Evolutionary conservation across 805 yeast species (phyloP), one percentile per base, ranked within the genome.

Genomic region (Zygotorulaspora chibaensis): DNA sequence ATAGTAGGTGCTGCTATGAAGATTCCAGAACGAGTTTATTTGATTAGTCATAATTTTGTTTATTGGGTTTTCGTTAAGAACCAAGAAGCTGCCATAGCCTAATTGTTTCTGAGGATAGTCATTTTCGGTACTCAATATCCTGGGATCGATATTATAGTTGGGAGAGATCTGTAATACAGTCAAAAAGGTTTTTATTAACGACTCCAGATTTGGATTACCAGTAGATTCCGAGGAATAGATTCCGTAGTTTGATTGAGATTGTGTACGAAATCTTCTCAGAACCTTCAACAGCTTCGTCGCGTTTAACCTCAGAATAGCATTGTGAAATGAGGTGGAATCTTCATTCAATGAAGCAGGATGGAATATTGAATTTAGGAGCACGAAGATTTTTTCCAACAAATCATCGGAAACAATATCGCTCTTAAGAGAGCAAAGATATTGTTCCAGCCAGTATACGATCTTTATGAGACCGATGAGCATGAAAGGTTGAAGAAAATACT

Each of bases 401-500:
- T 61, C 57, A 25, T 64, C 65, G 47, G 62, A 30, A 2, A 50
- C 42, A 3, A 43, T 41, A 17, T 54, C 56, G 31, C 55, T 56
- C 35, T 53, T 54, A 29, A 66, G 36, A 29, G 51, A 56, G 64
- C 68, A 67, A 4, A 79, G 59, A 39, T 71, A 71, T 17, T 70
- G 63, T 39, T 69, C 69, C 18, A 67, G 66, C 77, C 74, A 84
- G 53, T 55, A 77, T 62, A 79, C 57, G 2, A 81, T 75, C n/a
- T 78, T 76, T 5, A 77, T 66, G 28, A 81, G 58, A 10, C 83
- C 75, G 7, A 76, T 70, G 1, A 85, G 70, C 52, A 91, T 70
- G 51, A 87, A 85, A 2, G 87, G 84, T 57, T 90, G 96, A 37
- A 85, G 71, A 54, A 91, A 84, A 57, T 90, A 88, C 57, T 90